phyloP scores from a whole-genome alignment of 805 yeast species.

The Clavispora carvajalis region DNA sequence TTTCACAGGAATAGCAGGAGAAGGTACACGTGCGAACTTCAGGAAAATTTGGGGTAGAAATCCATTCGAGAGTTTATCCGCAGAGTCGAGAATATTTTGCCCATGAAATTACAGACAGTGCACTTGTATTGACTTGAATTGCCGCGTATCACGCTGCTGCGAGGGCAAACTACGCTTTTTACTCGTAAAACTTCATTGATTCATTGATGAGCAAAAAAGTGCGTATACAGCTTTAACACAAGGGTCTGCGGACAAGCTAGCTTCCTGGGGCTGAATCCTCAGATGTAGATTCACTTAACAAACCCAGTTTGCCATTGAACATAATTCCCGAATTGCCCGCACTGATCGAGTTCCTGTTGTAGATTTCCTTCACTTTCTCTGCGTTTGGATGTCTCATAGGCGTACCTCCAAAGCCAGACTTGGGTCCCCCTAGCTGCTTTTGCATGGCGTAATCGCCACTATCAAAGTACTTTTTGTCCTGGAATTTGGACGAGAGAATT shows the following conservation, averaged over 20 bases:
- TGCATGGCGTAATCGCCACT: constrained; percentile 92
- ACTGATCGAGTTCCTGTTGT: constrained; percentile 53
- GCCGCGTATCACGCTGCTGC: too few relatives aligned
- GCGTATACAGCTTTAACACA: background rate
- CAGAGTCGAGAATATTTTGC: too few relatives aligned
- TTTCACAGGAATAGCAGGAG: too few relatives aligned
- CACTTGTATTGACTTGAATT: too few relatives aligned
- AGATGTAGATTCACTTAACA: constrained; percentile 47
- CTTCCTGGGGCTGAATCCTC: constrained; percentile 9
- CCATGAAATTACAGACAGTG: too few relatives aligned
- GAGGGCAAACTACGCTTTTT: too few relatives aligned
- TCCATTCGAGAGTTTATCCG: too few relatives aligned
- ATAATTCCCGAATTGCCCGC: constrained; percentile 40
- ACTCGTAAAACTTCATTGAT: background rate
- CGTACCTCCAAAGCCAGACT: constrained; percentile 29
- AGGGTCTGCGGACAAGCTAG: background rate
- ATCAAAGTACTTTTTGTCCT: constrained; percentile 88
- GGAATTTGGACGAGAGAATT: constrained; percentile 65
- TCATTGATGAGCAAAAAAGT: too few relatives aligned
- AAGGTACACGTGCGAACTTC: too few relatives aligned
- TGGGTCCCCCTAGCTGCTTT: constrained; percentile 33
- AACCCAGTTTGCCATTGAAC: constrained; percentile 46
- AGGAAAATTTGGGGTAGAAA: too few relatives aligned
- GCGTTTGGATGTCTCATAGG: constrained; percentile 49
- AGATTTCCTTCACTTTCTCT: constrained; percentile 54